Evolutionary conservation across 768 basidiomycete genomes (phyloP).

Genomic region (Lactarius akahatsu): DNA sequence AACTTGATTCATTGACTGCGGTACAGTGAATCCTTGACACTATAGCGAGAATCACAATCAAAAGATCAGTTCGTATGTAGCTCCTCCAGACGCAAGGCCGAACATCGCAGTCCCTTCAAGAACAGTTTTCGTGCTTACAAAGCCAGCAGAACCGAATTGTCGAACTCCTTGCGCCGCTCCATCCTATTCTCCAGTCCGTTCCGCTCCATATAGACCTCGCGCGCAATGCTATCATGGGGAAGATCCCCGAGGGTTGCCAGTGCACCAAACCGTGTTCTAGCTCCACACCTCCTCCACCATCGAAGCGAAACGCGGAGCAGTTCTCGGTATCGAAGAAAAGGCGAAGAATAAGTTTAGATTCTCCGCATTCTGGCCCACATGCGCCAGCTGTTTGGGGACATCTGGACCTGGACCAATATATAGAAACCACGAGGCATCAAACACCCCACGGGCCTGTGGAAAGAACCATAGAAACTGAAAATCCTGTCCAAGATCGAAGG

Average conservation of each 20-base stretch:
- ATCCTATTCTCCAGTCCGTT: conserved; percentile 59
- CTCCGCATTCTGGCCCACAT: background rate
- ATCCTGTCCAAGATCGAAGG: background rate
- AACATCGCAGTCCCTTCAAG: conserved; percentile 22
- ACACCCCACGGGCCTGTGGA: background rate
- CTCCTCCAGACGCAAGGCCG: conserved; percentile 20
- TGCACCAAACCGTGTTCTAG: conserved; percentile 7
- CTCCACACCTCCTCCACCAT: background rate
- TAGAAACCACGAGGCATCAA: background rate
- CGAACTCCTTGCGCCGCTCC: conserved; percentile 53
- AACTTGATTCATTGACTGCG: conserved; percentile 22
- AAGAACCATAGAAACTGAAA: conserved; percentile 6
- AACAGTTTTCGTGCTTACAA: conserved; percentile 33
- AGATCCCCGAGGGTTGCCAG: conserved; percentile 20
- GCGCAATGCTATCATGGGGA: conserved; percentile 32
- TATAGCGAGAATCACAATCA: background rate
- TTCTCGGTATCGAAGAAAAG: conserved; percentile 11
- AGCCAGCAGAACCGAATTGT: conserved; percentile 61
- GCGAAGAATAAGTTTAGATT: conserved; percentile 1
- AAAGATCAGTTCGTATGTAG: conserved; percentile 6
- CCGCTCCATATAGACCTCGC: conserved; percentile 53
- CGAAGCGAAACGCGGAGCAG: conserved; percentile 3
- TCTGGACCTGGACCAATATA: conserved; percentile 2
- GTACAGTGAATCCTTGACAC: conserved; percentile 13
- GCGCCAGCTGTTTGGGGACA: background rate